Conservation (phyloP, 2,329 filamentous ascomycete species). For the Venturia carpophila region DNA sequence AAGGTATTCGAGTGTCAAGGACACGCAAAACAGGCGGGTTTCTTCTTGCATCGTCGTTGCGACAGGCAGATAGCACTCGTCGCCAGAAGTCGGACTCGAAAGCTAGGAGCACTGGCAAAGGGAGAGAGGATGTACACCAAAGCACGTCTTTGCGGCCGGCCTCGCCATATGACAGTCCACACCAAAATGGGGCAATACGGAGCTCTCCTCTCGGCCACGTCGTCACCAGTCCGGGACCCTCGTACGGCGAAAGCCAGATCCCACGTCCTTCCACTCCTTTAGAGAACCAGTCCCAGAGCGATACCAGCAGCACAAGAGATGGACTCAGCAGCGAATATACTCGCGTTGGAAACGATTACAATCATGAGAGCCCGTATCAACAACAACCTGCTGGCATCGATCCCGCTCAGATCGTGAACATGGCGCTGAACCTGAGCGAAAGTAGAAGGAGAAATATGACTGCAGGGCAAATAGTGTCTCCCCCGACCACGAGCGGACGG, state of each 20-base stretch:
- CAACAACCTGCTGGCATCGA: constrained; percentile 45
- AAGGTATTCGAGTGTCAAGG: constrained; percentile 10
- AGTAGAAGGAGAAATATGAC: constrained; percentile 58
- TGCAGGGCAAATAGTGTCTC: constrained; percentile 47
- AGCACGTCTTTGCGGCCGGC: background rate
- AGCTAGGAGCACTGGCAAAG: constrained; percentile 13
- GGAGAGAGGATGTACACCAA: background rate
- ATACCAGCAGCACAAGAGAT: constrained; percentile 10
- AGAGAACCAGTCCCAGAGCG: background rate
- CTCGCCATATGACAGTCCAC: background rate
- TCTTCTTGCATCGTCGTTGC: constrained; percentile 17
- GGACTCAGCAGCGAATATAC: constrained; percentile 1
- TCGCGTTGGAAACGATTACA: background rate
- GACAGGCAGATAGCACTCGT: background rate
- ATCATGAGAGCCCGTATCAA: background rate
- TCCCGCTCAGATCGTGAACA: constrained; percentile 81
- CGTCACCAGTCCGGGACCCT: constrained; percentile 11
- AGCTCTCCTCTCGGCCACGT: constrained; percentile 17
- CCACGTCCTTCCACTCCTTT: constrained; percentile 11
- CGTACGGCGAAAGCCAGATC: background rate
- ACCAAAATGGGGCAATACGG: constrained; percentile 10
- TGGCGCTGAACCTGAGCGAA: constrained; percentile 84
- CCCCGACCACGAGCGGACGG: constrained; percentile 43
- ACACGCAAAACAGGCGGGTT: constrained; percentile 15
- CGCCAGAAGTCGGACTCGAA: background rate